Percentiles rank a stretch among this genome's conserved stretches.
These are phyloP conservation scores for Paecilomyces dactylethromorphus DNA, from an alignment of 2,329 filamentous ascomycete species.

Conservation along the genomic window DNA sequence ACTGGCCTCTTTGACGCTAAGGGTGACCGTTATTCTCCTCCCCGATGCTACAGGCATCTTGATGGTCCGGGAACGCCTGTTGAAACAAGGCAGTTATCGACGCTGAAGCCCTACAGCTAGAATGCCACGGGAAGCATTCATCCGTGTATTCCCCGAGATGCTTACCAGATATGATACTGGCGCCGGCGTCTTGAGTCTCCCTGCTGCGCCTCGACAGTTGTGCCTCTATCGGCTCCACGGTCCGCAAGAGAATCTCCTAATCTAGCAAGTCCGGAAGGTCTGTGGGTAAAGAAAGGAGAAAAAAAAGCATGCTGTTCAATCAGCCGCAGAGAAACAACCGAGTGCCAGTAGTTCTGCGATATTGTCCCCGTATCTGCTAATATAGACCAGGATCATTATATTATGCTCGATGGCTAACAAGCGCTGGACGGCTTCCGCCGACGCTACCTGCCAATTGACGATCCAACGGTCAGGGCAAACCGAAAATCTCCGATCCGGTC, in stretches of 20 bases:
- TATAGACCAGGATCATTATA: conserved; percentile 1
- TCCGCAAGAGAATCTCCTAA: background rate
- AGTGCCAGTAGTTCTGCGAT: background rate
- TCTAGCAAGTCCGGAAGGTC: background rate
- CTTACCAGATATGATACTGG: background rate
- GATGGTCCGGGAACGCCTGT: background rate
- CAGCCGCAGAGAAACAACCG: background rate
- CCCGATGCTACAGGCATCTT: background rate
- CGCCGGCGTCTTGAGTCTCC: background rate
- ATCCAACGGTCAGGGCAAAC: conserved; percentile 5
- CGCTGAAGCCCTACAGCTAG: background rate
- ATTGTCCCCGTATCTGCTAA: background rate
- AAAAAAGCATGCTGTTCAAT: background rate
- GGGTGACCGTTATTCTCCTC: background rate
- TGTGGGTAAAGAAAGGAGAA: background rate
- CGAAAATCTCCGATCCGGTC: background rate
- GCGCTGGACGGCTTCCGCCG: background rate
- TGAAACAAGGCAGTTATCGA: background rate
- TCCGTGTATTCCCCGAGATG: background rate
- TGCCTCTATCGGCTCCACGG: background rate
- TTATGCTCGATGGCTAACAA: background rate
- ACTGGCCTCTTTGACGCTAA: background rate
- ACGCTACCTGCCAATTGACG: conserved; percentile 6
- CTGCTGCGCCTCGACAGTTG: background rate
- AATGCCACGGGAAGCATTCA: background rate